Percentiles rank a stretch among this genome's conserved stretches.
phyloP scores from a whole-genome alignment of 2,329 filamentous ascomycete species.

The Scedosporium boydii region DNA sequence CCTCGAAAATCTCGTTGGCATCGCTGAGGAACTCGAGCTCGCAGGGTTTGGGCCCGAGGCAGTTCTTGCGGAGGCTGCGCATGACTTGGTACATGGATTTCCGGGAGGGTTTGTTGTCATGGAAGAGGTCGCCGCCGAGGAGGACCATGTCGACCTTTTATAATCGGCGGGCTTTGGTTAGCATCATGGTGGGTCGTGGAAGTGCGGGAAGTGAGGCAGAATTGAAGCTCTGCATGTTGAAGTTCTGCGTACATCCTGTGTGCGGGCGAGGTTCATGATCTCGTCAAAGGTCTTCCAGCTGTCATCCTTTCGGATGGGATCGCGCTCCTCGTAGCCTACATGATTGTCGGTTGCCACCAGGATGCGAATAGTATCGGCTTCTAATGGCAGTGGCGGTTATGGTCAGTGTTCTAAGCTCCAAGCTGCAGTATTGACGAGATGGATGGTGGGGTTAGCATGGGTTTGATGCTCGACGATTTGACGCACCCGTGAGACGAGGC shows the following conservation, averaged over 20 bases:
- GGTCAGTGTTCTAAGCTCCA: neutral
- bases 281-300: constrained; percentile 97
- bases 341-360: constrained; percentile 94
- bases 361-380: constrained; percentile 82
- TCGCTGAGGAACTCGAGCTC: constrained; percentile 93
- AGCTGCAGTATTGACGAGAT: neutral
- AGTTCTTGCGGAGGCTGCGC: constrained; percentile 86
- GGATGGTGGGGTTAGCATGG: neutral
- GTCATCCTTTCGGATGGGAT: constrained; percentile 89
- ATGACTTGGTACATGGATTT: constrained; percentile 98
- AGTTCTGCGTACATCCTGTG: constrained; percentile 54
- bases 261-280: constrained; percentile 79
- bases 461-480: neutral
- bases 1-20: constrained; percentile 81
- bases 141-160: constrained; percentile 84
- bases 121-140: constrained; percentile 88
- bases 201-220: neutral
- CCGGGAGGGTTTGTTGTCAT: constrained; percentile 94
- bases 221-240: constrained; percentile 7
- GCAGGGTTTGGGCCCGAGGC: constrained; percentile 89
- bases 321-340: constrained; percentile 92
- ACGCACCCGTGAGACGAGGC: constrained; percentile 3
- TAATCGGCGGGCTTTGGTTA: constrained; percentile 1
- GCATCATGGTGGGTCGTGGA: neutral
- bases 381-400: constrained; percentile 18